A percentile compares a stretch with the other conserved stretches of the same genome.
Evolutionary conservation across 805 yeast species (phyloP).

Genomic region (Starmerella floricola): DNA sequence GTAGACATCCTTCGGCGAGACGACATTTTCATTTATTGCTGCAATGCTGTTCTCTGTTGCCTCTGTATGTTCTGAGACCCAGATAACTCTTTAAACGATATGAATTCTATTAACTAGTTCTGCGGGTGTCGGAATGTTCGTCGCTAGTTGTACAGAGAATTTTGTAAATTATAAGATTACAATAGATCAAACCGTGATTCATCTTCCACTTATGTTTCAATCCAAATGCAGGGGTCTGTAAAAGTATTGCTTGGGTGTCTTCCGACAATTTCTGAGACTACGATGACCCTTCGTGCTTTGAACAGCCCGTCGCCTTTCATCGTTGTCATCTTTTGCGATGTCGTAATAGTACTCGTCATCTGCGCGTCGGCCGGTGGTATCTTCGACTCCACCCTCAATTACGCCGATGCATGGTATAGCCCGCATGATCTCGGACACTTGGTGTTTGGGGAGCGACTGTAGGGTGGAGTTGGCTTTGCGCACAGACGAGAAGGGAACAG

Average conservation of each 20-base stretch:
- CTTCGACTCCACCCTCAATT: slow-evolving; percentile 79
- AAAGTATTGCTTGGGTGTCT: slow-evolving; percentile 80
- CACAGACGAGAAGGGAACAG: slow-evolving; percentile 70
- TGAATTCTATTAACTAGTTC: too few relatives aligned
- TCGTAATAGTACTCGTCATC: slow-evolving; percentile 91
- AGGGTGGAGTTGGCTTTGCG: slow-evolving; percentile 49
- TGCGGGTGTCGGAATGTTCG: too few relatives aligned
- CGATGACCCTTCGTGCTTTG: slow-evolving; percentile 66
- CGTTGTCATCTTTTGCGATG: slow-evolving; percentile 68
- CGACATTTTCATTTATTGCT: too few relatives aligned
- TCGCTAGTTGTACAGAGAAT: neutral
- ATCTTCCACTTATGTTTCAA: neutral
- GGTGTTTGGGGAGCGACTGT: slow-evolving; percentile 31
- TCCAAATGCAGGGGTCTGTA: slow-evolving; percentile 34
- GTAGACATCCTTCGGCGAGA: too few relatives aligned
- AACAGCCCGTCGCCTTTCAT: slow-evolving; percentile 56
- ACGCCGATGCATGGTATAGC: slow-evolving; percentile 62
- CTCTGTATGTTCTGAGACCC: too few relatives aligned
- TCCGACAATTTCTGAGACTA: slow-evolving; percentile 79
- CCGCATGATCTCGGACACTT: slow-evolving; percentile 29
- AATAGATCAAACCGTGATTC: neutral
- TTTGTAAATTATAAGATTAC: neutral
- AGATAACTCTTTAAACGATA: too few relatives aligned
- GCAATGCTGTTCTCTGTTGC: too few relatives aligned
- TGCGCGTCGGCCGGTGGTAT: slow-evolving; percentile 88